phyloP scores from a whole-genome alignment of 139 green algal species.

The Nannochloris sp. region DNA sequence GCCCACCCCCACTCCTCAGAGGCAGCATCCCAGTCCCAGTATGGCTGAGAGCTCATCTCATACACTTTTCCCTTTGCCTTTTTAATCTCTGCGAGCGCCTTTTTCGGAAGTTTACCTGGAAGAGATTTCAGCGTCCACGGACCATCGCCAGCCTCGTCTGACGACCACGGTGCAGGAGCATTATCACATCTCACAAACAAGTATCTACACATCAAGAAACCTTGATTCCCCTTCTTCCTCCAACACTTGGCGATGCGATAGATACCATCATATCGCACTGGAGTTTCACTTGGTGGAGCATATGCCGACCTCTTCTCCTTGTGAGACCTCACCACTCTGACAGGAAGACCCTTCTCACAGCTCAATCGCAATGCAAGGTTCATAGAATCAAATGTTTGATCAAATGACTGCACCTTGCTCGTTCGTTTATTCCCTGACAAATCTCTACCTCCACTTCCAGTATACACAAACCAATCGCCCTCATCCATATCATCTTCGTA shows the following conservation, averaged over 20 bases:
- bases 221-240: constrained; percentile 67
- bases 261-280: constrained; percentile 88
- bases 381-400: constrained; percentile 79
- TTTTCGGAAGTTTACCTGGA: constrained; percentile 38
- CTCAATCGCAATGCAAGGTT: constrained; percentile 83
- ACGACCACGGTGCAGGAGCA: constrained; percentile 77
- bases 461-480: constrained; percentile 96
- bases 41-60: constrained; percentile 51
- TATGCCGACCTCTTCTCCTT: constrained; percentile 91
- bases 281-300: constrained; percentile 57
- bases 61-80: constrained; percentile 43
- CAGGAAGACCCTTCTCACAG: constrained; percentile 74
- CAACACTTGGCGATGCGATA: constrained; percentile 88
- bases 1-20: constrained; percentile 64
- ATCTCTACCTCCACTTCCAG: constrained; percentile 77
- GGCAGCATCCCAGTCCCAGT: constrained; percentile 53
- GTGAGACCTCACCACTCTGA: constrained; percentile 82
- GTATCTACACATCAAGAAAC: constrained; percentile 80
- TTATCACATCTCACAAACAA: constrained; percentile 94
- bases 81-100: constrained; percentile 59
- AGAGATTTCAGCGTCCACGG: background rate
- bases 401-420: constrained; percentile 76
- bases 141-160: constrained; percentile 22
- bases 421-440: constrained; percentile 94
- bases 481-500: constrained; percentile 92